Evolutionary conservation across 768 basidiomycete genomes (phyloP), one percentile per base, ranked within the genome.

Genomic region (Tulasnella sp.): DNA sequence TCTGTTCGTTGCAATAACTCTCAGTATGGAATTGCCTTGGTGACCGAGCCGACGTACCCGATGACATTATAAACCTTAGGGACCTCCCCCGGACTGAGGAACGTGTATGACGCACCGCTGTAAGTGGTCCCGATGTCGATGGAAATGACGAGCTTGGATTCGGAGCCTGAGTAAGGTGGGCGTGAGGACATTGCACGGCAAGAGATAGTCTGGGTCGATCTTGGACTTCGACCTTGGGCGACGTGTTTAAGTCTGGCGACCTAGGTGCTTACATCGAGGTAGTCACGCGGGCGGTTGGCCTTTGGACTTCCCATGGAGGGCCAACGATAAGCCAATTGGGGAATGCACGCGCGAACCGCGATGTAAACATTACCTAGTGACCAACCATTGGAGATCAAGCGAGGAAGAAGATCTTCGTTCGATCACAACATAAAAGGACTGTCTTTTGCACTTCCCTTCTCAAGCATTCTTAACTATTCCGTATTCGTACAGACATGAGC

Each of bases 71-170:
- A 40, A 38, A 80, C 46, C 3, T n/a, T 18, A 5, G 79, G 75
- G 21, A 46, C 58, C 40, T 68, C 75, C 16, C 75, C 75, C 1
- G 75, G 79, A 16, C 27, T 27, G 36, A 80, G 79, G 58, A 77
- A 48, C 10, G 79, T 62, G 71, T 77, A 80, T 1, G 79, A 80
- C 6, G 76, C 75, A 8, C 75, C 79, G 46, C 74, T 77, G 79
- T 24, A 77, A 4, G 79, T 80, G 3, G 79, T 80, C 16, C 79
- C 79, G 1, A 76, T 40, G 42, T 80, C 79, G 44, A 80, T 76
- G 48, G 75, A 75, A n/a, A 80, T 80, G 44, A 71, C 79, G 16
- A 80, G 58, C 12, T 12, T 40, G 72, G 72, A 38, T 42, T 74
- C 27, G 9, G 38, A 39, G 27, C 72, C 72, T 2, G 36, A 21